Evolutionary conservation across 192 early-diverging fungal species (phyloP), one percentile per base, ranked within the genome.

Genomic region (Jimgerdemannia flammicorona): DNA sequence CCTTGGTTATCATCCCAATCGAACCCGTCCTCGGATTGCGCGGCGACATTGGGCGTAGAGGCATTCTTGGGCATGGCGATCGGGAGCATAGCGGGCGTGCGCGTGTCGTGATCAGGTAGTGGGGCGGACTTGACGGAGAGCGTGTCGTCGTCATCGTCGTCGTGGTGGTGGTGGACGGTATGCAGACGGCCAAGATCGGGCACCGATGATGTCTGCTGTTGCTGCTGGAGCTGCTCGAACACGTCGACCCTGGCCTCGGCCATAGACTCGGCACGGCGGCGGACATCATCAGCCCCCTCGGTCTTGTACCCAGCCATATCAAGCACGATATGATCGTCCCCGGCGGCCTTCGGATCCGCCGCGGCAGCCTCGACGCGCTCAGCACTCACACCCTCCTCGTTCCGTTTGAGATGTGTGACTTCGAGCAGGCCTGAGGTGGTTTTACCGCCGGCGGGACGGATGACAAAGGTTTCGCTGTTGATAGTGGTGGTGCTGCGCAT

Each of bases 221-320:
- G 29, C 29, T 29, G 29, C 29, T 29, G 29, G 29, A 29, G 29
- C 29, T 29, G 29, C 29, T 29, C 29, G 49, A 14, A 59, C 6
- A 59, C 8, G 49, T 59, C 49, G 14, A 59, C 49, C 49, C 49
- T 59, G 14, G 49, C 14, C 8, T 59, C 49, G 14, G 14, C 14
- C 49, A 59, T 59, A 14, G 49, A 10, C 49, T 59, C 49, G 14
- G 49, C 49, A 14, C 49, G 49, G 49, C 49, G 49, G 49, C 49
- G 49, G 49, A 14, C 67, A 19, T 68, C 67, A 18, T 6, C 70
- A 8, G 69, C 59, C 4, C 71, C 39, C 44, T 84, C 79, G 10
- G 81, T 84, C 65, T 87, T 86, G 70, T 87, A 87, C 70, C 84
- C 85, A 20, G 84, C 83, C 74, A 85, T 87, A 71, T 86, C 85